These are phyloP conservation scores for Debaryomyces maramus DNA, from an alignment of 805 yeast genomes.

Conservation along the genomic window DNA sequence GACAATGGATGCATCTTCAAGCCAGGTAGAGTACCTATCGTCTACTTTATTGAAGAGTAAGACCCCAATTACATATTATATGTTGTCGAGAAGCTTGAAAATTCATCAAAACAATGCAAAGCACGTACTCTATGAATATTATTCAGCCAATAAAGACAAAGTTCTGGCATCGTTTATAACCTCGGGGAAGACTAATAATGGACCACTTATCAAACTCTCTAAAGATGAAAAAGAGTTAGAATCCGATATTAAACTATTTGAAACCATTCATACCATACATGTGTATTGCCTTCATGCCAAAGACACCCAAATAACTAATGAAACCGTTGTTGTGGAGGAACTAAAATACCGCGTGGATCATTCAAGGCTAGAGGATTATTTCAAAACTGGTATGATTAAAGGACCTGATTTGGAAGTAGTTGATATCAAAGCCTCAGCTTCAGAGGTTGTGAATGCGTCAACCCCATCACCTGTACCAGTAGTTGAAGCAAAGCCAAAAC, in stretches of 20 bases:
- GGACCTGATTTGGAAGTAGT: constrained; percentile 26
- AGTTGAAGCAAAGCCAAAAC: constrained; percentile 10
- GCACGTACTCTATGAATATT: constrained; percentile 37
- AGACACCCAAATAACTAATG: constrained; percentile 4
- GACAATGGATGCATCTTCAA: constrained; percentile 33
- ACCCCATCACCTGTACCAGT: constrained; percentile 12
- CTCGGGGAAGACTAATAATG: constrained; percentile 30
- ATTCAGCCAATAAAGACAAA: constrained; percentile 31
- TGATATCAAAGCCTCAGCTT: constrained; percentile 4
- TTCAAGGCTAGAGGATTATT: constrained; percentile 16
- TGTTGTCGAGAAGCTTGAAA: constrained; percentile 40
- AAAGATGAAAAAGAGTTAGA: constrained; percentile 24
- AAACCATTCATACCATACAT: constrained; percentile 31
- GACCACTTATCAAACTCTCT: constrained; percentile 20
- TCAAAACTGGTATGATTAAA: constrained; percentile 30
- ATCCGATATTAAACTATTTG: constrained; percentile 27
- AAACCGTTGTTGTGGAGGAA: constrained; percentile 9
- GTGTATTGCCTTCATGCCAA: constrained; percentile 35
- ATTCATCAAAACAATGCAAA: constrained; percentile 43
- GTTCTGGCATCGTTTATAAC: constrained; percentile 44
- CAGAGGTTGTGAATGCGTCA: constrained; percentile 6
- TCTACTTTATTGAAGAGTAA: constrained; percentile 21
- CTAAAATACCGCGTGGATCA: constrained; percentile 15
- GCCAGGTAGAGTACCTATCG: constrained; percentile 33
- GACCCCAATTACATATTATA: constrained; percentile 40